Evolutionary conservation across 192 early-diverging fungal genomes (phyloP), one percentile per base, ranked within the genome.

Genomic region (Pilobolus umbonatus): DNA sequence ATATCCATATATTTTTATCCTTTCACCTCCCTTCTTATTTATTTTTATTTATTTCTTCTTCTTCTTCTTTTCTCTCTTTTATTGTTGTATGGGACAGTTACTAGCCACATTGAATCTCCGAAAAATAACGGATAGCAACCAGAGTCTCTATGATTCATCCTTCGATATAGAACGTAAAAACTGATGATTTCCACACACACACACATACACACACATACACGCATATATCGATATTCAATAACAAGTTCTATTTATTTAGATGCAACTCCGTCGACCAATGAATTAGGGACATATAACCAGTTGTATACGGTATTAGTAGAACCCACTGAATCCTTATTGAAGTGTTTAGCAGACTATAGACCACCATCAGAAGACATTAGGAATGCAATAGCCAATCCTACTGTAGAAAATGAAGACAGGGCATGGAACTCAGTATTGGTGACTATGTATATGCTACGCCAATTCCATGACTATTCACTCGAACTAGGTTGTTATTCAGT

Each of bases 401-500:
- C 85, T 30, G 73, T 75, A 19, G 85, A 93, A 40, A 85, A 88
- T 64, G 95, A 98, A 60, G 82, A 88, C 25, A 85, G 81, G 24
- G 92, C 90, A 15, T 95, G 92, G 94, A 66, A 80, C 47, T 81
- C 81, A 47, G 74, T 96, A 21, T 77, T 78, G n/a, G 91, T 91
- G 30, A 85, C 86, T 4, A 90, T 93, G 6, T 56, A 65, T 14
- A 85, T 88, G 61, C 71, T 97, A 60, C 73, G 79, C 42, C 73
- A 77, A 48, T 95, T 87, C 75, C 95, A 87, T 69, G 80, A 88
- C 57, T 84, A 88, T 74, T 81, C 92, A 5, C 73, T 69, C 49
- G 69, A 77, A 55, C 72, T 96, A 35, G 85, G 88, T 89, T 80
- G 14, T 7, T 17, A 8, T 8, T 22, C 19, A 8, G 21, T 12